phyloP scores from a whole-genome alignment of 2,329 filamentous ascomycete genomes.

The Exserohilum rostratum region DNA sequence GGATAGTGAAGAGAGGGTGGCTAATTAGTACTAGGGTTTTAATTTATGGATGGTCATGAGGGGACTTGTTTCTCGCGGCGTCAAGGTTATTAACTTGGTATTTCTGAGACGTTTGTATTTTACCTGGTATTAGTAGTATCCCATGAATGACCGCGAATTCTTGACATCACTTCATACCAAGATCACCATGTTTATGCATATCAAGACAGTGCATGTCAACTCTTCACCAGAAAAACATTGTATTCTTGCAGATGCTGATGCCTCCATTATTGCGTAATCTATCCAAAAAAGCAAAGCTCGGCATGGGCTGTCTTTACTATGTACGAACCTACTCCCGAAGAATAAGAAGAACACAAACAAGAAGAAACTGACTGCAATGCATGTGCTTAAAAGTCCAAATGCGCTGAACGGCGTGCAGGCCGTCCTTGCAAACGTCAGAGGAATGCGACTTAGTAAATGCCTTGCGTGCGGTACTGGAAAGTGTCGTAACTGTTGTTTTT shows the following conservation, averaged over 20 bases:
- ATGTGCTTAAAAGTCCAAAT: neutral
- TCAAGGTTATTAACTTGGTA: no score
- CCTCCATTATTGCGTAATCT: neutral
- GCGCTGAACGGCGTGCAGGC: neutral
- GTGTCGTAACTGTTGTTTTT: conserved; percentile 71
- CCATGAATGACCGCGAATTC: neutral
- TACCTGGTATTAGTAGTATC: neutral
- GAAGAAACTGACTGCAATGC: neutral
- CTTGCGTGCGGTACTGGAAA: conserved; percentile 86
- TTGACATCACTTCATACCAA: neutral
- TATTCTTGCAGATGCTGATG: neutral
- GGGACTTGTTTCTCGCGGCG: no score
- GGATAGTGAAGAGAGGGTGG: neutral
- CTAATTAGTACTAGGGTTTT: neutral
- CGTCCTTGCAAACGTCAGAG: neutral
- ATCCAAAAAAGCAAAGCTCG: conserved; percentile 1
- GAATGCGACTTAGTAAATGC: conserved; percentile 69
- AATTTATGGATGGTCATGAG: no score
- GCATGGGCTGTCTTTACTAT: neutral
- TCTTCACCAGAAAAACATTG: neutral
- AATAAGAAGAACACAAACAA: neutral
- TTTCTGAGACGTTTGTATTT: neutral
- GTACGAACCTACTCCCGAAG: neutral
- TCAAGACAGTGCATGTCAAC: neutral
- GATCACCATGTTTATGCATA: no score